Evolutionary conservation across 2,329 filamentous ascomycete genomes (phyloP).

Genomic region (Ceratocystiopsis sp.): DNA sequence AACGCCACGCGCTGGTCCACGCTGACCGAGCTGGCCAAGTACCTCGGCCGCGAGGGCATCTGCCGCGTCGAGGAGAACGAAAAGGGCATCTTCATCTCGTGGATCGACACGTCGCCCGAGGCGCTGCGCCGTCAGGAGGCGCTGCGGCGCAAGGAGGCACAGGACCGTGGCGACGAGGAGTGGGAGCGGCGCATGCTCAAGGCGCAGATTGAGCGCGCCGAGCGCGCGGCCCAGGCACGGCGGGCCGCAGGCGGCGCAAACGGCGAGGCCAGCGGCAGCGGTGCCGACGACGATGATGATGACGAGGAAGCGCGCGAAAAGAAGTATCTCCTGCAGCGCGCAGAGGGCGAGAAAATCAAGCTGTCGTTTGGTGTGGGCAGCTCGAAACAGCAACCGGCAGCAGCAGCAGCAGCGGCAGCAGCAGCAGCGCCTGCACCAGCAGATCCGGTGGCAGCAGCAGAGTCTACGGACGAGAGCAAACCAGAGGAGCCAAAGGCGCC

Average conservation of each 20-base stretch:
- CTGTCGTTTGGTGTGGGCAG: slow-evolving; percentile 49
- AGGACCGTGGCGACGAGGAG: slow-evolving; percentile 84
- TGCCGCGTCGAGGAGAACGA: slow-evolving; percentile 79
- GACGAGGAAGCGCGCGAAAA: slow-evolving; percentile 24
- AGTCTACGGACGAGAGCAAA: background rate
- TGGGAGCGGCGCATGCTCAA: slow-evolving; percentile 67
- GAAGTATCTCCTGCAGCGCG: slow-evolving; percentile 35
- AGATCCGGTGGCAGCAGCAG: background rate
- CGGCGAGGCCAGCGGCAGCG: slow-evolving; percentile 24
- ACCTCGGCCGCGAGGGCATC: slow-evolving; percentile 70
- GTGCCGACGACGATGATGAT: slow-evolving; percentile 23
- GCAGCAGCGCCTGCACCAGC: slow-evolving; percentile 4
- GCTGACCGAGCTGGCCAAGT: slow-evolving; percentile 78
- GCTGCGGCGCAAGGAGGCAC: slow-evolving; percentile 63
- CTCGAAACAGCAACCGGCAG: slow-evolving; percentile 15
- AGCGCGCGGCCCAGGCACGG: slow-evolving; percentile 34
- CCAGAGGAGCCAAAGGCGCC: background rate
- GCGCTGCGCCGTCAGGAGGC: slow-evolving; percentile 67
- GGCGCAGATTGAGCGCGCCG: slow-evolving; percentile 68
- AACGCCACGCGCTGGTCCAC: slow-evolving; percentile 81
- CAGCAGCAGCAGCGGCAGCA: slow-evolving; percentile 1
- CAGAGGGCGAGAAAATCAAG: slow-evolving; percentile 61
- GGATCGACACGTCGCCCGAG: slow-evolving; percentile 84
- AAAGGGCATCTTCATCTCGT: slow-evolving; percentile 72
- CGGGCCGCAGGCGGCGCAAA: slow-evolving; percentile 20